Percentiles rank a stretch among this genome's conserved stretches.
phyloP scores from a whole-genome alignment of 352 stramenopile genomes.

The Blastocystis sp. region DNA sequence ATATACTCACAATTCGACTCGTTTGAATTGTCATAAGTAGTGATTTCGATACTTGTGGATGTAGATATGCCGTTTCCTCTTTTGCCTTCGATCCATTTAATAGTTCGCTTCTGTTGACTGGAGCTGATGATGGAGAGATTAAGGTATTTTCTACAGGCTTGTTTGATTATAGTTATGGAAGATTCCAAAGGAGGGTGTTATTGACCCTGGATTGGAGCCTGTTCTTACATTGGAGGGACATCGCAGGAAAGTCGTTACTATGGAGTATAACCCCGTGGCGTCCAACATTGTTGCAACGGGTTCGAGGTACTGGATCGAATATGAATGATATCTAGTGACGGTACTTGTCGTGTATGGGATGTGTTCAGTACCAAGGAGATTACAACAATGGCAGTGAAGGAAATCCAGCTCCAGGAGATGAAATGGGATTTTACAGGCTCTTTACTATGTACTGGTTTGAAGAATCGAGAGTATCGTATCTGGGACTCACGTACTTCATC shows the following conservation, averaged over 20 bases:
- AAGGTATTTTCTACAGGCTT: background rate
- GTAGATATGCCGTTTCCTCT: conserved; percentile 30
- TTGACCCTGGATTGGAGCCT: background rate
- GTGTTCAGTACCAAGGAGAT: conserved; percentile 28
- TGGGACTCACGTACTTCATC: conserved; percentile 18
- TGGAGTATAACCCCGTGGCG: conserved; percentile 39
- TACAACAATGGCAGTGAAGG: background rate
- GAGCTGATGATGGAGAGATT: conserved; percentile 42
- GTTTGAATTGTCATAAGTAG: conserved; percentile 51
- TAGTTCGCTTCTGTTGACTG: conserved; percentile 24
- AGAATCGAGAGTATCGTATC: conserved; percentile 49
- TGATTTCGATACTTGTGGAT: too few relatives aligned
- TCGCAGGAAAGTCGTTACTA: conserved; percentile 28
- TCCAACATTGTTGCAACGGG: conserved; percentile 12
- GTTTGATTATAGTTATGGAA: conserved; percentile 8
- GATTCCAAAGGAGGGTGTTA: background rate
- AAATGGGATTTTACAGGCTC: conserved; percentile 52
- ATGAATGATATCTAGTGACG: background rate
- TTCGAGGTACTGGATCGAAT: background rate
- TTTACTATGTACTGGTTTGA: conserved; percentile 30
- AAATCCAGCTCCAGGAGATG: conserved; percentile 42
- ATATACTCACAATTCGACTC: conserved; percentile 16
- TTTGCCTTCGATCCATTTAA: conserved; percentile 36
- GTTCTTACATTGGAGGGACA: conserved; percentile 22
- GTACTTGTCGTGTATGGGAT: conserved; percentile 28